Base-by-base conservation (phyloP, 768 basidiomycete species). In the Suillus luteus region DNA sequence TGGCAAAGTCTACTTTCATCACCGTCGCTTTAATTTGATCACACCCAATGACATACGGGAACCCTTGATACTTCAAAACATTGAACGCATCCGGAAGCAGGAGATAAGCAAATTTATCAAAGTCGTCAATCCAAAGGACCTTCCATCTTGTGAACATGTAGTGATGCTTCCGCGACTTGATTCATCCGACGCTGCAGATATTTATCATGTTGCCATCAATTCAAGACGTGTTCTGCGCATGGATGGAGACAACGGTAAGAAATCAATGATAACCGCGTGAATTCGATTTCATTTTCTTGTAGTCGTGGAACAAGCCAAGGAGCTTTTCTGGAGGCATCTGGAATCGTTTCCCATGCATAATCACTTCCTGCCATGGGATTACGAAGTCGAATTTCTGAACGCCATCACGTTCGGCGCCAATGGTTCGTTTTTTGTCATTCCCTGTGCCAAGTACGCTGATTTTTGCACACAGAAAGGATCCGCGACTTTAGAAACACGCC, bases 1-100 rank as follows among this genome's bases (percentile, higher is more conserved):
- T 65, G 79, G 79, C 69, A 80, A 81, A 70, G 66, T 77, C 51
- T 83, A 83, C 67, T 83, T 74, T 70, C 77, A 78, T 69, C 73
- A 82, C 65, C 64, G 64, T 27, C 63, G 66, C 19, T 67, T 78
- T 48, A 75, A 76, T 22, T 58, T 82, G 57, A 74, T 80, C 54
- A 80, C 81, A 1, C 74, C 78, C 8, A 80, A 81, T 62, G 71
- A 82, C 65, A 75, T 82, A 52, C 72, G 74, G 31, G 68, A 78
- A 52, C 70, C 74, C 10, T 62, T 66, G 10, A 78, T 72, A 55
- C 69, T 80, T 43, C 66, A 31, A 52, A 70, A 77, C 62, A 69
- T 81, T 43, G 62, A 77, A 46, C 76, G 17, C 76, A 31, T 31
- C 31, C 31, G 31, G 31, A 31, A 31, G 31, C 31, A 31, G 31